phyloP scores from a whole-genome alignment of 345 rosid genomes.

The Eucalyptus melliodora region DNA sequence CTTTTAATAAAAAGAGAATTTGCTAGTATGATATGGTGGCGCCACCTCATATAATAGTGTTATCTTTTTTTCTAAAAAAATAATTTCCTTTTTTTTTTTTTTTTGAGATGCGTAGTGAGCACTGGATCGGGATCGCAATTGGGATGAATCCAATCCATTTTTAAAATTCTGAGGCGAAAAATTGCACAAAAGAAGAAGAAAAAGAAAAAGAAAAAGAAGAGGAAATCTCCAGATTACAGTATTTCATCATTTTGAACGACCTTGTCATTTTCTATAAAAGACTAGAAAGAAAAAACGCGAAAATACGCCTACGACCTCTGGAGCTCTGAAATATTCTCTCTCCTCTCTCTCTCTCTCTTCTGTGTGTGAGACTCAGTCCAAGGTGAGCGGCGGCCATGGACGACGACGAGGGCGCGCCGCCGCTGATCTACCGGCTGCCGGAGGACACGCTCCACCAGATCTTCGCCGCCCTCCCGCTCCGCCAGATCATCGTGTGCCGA shows the following conservation, averaged over 20 bases:
- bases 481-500: slow-evolving; percentile 63
- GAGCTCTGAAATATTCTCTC: not conserved
- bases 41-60: not conserved
- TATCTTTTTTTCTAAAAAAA: not conserved
- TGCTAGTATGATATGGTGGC: not conserved
- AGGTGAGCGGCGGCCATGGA: not conserved
- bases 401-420: not conserved
- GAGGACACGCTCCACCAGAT: slow-evolving; percentile 70
- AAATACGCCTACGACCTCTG: not conserved
- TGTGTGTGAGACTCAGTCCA: not conserved
- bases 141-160: not conserved
- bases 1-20: not conserved
- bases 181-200: not conserved
- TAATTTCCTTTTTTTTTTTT: not conserved
- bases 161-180: not conserved
- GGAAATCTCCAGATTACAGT: not conserved
- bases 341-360: not conserved
- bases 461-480: slow-evolving; percentile 71
- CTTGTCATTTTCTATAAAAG: not conserved
- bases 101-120: not conserved
- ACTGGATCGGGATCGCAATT: not conserved
- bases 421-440: slow-evolving; percentile 50
- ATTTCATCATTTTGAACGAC: not conserved
- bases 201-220: not conserved
- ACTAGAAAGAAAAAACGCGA: not conserved